Base-by-base conservation (phyloP, 169 alveolate genomes). In the Cryptosporidium ubiquitum region DNA sequence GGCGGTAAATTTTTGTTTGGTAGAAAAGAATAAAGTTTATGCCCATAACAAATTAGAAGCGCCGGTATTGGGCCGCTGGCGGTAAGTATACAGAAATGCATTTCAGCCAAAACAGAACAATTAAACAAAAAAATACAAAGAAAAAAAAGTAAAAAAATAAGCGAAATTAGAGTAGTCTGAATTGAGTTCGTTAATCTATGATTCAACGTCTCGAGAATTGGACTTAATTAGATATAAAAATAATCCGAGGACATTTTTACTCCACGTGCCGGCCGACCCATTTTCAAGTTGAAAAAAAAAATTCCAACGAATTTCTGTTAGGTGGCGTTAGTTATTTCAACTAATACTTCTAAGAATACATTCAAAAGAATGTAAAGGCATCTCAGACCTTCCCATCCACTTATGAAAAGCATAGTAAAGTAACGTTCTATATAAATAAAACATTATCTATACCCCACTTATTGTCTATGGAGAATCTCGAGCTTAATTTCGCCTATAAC, bases 371-470 rank as follows among this genome's bases (percentile, higher is more conserved):
- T 29, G 69, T 61, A 39, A 5, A 79, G 89, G 89, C 89, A 79
- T 79, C 89, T 79, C 89, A 79, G 89, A 79, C 89, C 89, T 79
- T 79, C 89, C 89, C 89, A 79, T 79, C 89, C 89, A 64, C n/a
- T 1, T 64, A 5, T 64, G 49, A 29, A 64, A 29, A 37, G 31
- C 14, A 29, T 4, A 33, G 70, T 18, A 3, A 5, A n/a, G 51
- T 6, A 18, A 73, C 39, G 29, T 42, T 23, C 40, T 14, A 20
- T 26, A 14, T 70, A 47, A 26, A 49, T 18, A 16, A 39, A 58
- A 20, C 1, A 23, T 20, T 20, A 16, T 2, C 20, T 23, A n/a
- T 12, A 26, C 35, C 68, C 89, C n/a, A 66, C 61, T 29, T 20
- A n/a, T 3, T 79, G 89, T 79, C 12, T 64, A 66, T 69, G 89